Conservation (phyloP, 768 basidiomycete genomes). For the Lyophyllum shimeji region DNA sequence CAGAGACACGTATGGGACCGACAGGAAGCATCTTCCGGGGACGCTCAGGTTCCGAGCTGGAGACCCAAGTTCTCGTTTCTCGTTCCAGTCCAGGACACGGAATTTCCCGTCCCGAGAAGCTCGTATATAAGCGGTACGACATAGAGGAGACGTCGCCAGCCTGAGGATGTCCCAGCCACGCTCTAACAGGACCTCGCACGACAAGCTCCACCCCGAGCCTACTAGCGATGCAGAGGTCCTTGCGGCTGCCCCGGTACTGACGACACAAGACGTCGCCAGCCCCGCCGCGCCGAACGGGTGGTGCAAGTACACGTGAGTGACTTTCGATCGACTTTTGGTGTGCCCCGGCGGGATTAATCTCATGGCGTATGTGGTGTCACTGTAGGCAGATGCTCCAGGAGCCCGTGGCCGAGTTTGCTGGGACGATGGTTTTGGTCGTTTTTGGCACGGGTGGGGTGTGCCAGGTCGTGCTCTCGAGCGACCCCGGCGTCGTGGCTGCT, state of each 20-base stretch:
- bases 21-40: background rate
- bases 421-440: slow-evolving; percentile 51
- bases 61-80: background rate
- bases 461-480: slow-evolving; percentile 46
- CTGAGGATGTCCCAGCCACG: background rate
- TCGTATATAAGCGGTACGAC: background rate
- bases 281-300: slow-evolving; percentile 19
- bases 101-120: background rate
- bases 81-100: background rate
- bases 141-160: background rate
- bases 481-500: slow-evolving; percentile 35
- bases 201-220: background rate
- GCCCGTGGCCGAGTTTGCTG: slow-evolving; percentile 52
- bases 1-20: background rate
- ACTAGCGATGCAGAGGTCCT: background rate
- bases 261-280: background rate
- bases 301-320: slow-evolving; percentile 28
- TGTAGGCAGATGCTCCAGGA: slow-evolving; percentile 32
- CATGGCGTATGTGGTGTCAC: no score
- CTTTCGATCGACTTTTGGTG: background rate
- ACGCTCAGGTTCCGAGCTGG: background rate
- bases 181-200: background rate
- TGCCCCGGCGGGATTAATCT: no score
- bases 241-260: background rate
- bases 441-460: slow-evolving; percentile 51